Conservation (phyloP, 2,329 filamentous ascomycete genomes). For the Phyllachora maydis region DNA sequence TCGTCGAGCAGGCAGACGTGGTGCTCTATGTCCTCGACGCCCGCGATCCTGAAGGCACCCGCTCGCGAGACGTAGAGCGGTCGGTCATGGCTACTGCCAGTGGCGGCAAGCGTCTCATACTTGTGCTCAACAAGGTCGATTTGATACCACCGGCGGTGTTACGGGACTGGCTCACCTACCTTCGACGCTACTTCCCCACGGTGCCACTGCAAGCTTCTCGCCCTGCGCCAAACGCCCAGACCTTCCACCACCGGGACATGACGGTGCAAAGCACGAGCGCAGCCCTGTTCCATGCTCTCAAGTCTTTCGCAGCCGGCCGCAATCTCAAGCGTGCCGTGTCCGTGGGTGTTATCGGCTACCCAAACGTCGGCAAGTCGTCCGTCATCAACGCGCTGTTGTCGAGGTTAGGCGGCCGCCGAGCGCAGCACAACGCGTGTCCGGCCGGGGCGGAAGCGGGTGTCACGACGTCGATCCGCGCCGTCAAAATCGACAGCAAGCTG, state of each 20-base stretch:
- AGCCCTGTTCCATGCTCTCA: conserved; percentile 72
- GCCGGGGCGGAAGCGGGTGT: conserved; percentile 83
- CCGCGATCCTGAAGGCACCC: conserved; percentile 74
- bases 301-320: conserved; percentile 66
- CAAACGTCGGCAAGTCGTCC: conserved; percentile 90
- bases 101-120: conserved; percentile 70
- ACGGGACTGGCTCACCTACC: conserved; percentile 64
- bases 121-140: conserved; percentile 92
- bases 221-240: conserved; percentile 67
- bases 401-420: conserved; percentile 46
- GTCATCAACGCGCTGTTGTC: conserved; percentile 86
- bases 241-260: conserved; percentile 79
- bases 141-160: conserved; percentile 66
- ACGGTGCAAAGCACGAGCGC: conserved; percentile 73
- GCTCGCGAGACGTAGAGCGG: conserved; percentile 78
- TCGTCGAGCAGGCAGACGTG: conserved; percentile 75
- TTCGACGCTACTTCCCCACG: conserved; percentile 80
- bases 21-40: conserved; percentile 87
- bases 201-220: conserved; percentile 72
- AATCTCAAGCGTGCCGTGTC: conserved; percentile 78
- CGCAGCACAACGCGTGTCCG: conserved; percentile 48
- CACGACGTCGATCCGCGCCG: conserved; percentile 68
- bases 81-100: conserved; percentile 75
- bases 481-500: conserved; percentile 89
- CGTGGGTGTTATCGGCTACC: conserved; percentile 86